Evolutionary conservation across 1,284 basidiomycete species (phyloP).

Genomic region (Cryptococcus depauperatus): DNA sequence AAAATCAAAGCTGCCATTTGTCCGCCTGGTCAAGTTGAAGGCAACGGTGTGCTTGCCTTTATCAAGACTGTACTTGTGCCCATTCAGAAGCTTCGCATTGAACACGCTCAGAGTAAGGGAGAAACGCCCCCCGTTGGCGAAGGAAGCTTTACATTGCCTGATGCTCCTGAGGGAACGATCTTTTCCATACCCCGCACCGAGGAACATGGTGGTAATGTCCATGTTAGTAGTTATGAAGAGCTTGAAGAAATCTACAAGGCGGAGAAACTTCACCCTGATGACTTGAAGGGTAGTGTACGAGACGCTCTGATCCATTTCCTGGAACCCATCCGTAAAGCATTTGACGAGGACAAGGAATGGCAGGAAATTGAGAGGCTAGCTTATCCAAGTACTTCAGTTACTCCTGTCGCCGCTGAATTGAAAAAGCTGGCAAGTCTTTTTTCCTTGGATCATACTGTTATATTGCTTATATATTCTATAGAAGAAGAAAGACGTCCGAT

Average conservation of each 20-base stretch:
- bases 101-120: slow-evolving; percentile 44
- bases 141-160: slow-evolving; percentile 55
- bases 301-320: slow-evolving; percentile 70
- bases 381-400: slow-evolving; percentile 56
- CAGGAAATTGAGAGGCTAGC: slow-evolving; percentile 67
- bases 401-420: slow-evolving; percentile 22
- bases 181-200: slow-evolving; percentile 70
- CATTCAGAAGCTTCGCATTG: slow-evolving; percentile 65
- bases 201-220: slow-evolving; percentile 75
- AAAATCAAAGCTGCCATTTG: slow-evolving; percentile 93
- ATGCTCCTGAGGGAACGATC: slow-evolving; percentile 71
- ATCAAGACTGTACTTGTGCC: slow-evolving; percentile 82
- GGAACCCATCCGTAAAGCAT: slow-evolving; percentile 71
- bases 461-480: slow-evolving; percentile 1
- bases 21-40: slow-evolving; percentile 81
- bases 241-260: slow-evolving; percentile 69
- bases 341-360: slow-evolving; percentile 72
- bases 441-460: slow-evolving; percentile 1
- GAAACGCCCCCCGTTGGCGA: slow-evolving; percentile 29
- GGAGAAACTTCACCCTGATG: slow-evolving; percentile 77
- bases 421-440: slow-evolving; percentile 21
- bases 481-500: slow-evolving; percentile 27
- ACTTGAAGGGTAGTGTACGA: slow-evolving; percentile 77
- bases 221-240: slow-evolving; percentile 62
- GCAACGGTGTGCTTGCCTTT: slow-evolving; percentile 89